phyloP scores from a whole-genome alignment of 2,329 filamentous ascomycete genomes.

The Sphaceloma murrayae region DNA sequence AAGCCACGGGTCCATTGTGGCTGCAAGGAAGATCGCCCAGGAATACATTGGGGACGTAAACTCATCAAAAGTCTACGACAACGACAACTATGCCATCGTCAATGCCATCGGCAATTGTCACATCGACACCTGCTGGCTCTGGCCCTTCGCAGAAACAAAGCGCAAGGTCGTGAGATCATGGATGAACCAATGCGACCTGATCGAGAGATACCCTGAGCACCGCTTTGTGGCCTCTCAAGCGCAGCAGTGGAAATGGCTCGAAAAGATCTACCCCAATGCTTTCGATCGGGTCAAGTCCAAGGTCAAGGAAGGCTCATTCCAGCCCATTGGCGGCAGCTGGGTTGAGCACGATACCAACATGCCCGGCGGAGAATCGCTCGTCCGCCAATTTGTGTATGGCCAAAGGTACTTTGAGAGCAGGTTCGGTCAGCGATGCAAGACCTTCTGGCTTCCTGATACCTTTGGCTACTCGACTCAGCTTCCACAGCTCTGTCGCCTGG shows the following conservation, averaged over 20 bases:
- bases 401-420: conserved; percentile 90
- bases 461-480: conserved; percentile 96
- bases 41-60: conserved; percentile 77
- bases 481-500: conserved; percentile 81
- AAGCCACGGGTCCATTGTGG: conserved; percentile 61
- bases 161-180: conserved; percentile 92
- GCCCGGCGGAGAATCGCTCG: conserved; percentile 87
- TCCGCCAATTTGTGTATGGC: conserved; percentile 89
- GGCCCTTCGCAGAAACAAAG: conserved; percentile 97
- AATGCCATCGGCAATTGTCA: conserved; percentile 92
- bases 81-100: conserved; percentile 63
- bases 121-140: conserved; percentile 97
- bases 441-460: conserved; percentile 96
- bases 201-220: conserved; percentile 91
- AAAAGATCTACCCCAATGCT: conserved; percentile 75
- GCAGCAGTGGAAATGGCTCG: conserved; percentile 97
- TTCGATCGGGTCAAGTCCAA: conserved; percentile 87
- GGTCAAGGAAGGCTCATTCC: conserved; percentile 82
- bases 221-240: conserved; percentile 88
- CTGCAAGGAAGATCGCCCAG: conserved; percentile 72
- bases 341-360: conserved; percentile 98
- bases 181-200: conserved; percentile 91
- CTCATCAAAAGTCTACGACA: conserved; percentile 73
- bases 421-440: conserved; percentile 79
- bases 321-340: conserved; percentile 95